phyloP scores from a whole-genome alignment of 306 rosid genomes.

The Fagus crenata region DNA sequence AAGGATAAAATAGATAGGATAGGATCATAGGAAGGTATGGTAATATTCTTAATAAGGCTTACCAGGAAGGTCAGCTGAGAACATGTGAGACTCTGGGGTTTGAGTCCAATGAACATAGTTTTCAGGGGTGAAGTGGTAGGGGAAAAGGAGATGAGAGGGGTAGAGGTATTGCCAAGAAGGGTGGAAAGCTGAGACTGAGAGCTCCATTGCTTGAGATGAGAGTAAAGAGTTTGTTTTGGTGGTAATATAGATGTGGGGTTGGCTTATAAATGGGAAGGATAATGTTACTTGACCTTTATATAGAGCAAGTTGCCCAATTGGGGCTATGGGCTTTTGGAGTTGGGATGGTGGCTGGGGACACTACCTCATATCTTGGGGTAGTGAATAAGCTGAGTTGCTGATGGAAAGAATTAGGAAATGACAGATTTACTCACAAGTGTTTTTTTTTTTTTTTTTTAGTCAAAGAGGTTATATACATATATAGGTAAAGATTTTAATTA shows the following conservation, averaged over 20 bases:
- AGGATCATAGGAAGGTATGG: not conserved
- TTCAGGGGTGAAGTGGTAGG: constrained; percentile 48
- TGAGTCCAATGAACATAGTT: constrained; percentile 77
- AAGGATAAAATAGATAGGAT: not conserved
- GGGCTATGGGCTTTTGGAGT: constrained; percentile 1
- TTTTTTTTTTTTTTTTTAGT: no score
- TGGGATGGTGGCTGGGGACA: not conserved
- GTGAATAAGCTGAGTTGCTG: not conserved
- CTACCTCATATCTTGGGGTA: not conserved
- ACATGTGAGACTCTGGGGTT: constrained; percentile 68
- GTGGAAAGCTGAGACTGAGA: constrained; percentile 38
- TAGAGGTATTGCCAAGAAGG: constrained; percentile 39
- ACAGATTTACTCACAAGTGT: not conserved
- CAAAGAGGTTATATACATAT: no score
- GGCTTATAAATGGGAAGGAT: not conserved
- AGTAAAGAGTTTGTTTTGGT: not conserved
- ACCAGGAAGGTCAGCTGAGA: constrained; percentile 80
- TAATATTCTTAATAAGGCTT: not conserved
- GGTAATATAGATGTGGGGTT: not conserved
- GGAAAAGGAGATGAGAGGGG: constrained; percentile 57
- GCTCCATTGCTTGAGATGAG: constrained; percentile 44
- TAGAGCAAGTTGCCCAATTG: constrained; percentile 40
- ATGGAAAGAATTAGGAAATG: not conserved
- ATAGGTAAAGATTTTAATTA: no score
- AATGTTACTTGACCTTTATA: constrained; percentile 24